Percentiles rank a stretch among this genome's conserved stretches.
These are phyloP conservation scores for Fraxinus cuspidata DNA, from an alignment of 257 asterid genomes.

Conservation along the genomic window DNA sequence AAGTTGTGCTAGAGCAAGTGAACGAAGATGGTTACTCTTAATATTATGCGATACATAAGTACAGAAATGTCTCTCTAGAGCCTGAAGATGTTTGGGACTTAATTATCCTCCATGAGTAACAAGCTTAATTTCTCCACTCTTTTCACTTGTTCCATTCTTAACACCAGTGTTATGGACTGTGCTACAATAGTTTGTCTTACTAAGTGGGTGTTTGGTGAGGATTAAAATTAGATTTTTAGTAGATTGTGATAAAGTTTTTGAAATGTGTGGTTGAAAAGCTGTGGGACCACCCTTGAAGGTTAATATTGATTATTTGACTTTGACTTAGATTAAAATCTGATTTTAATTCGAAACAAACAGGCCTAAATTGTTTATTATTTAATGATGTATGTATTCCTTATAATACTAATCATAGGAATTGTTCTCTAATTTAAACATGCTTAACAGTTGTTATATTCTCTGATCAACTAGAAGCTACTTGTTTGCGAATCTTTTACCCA, in stretches of 20 bases:
- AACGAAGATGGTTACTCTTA: background rate
- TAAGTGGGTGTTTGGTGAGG: too few relatives aligned
- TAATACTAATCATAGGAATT: background rate
- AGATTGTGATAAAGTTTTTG: too few relatives aligned
- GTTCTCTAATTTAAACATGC: constrained; percentile 10
- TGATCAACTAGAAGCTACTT: constrained; percentile 3
- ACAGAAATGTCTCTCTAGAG: background rate
- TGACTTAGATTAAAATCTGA: too few relatives aligned
- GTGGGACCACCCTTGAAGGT: too few relatives aligned
- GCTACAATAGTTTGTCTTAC: background rate
- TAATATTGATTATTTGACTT: too few relatives aligned
- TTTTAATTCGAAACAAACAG: too few relatives aligned
- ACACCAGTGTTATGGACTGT: background rate
- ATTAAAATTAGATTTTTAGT: too few relatives aligned
- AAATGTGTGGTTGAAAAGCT: too few relatives aligned
- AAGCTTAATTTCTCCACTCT: background rate
- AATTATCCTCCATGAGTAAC: background rate
- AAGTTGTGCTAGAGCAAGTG: background rate
- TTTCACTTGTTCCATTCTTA: background rate
- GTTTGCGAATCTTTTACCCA: background rate
- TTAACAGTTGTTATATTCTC: constrained; percentile 10
- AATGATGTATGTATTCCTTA: background rate
- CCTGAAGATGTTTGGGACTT: background rate
- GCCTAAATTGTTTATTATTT: background rate
- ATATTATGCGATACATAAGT: background rate